Conservation (phyloP, 495 filamentous ascomycete genomes). For the Trichoderma virens region DNA sequence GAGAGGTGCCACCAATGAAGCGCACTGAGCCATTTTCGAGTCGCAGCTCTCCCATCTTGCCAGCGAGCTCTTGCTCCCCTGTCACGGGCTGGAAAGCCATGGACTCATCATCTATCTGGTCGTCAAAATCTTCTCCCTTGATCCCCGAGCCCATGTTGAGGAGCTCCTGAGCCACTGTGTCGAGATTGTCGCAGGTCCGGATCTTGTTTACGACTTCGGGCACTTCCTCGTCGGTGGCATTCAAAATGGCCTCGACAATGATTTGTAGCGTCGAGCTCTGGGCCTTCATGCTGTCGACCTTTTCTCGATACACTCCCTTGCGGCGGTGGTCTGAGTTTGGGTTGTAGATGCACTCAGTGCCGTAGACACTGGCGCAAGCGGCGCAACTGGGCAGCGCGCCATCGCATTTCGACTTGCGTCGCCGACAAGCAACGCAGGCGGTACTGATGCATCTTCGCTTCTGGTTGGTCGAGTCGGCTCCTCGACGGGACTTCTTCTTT, state of each 20-base stretch:
- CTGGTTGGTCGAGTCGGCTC: conserved; percentile 39
- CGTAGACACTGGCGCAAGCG: conserved; percentile 90
- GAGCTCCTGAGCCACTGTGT: conserved; percentile 79
- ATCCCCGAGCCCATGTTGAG: conserved; percentile 25
- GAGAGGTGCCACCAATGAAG: conserved; percentile 91
- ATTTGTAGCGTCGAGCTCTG: conserved; percentile 84
- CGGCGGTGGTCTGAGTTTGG: conserved; percentile 91
- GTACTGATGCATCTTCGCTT: conserved; percentile 91
- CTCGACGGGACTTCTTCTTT: conserved; percentile 46
- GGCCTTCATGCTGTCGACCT: conserved; percentile 82
- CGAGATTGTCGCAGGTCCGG: conserved; percentile 83
- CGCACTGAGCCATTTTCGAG: conserved; percentile 85
- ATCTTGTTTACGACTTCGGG: conserved; percentile 77
- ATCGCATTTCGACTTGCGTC: conserved; percentile 91
- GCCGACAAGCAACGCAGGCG: conserved; percentile 87
- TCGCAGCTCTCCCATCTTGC: conserved; percentile 85
- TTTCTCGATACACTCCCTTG: conserved; percentile 94
- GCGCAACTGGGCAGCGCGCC: conserved; percentile 88
- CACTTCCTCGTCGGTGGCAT: conserved; percentile 77
- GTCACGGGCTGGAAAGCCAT: conserved; percentile 42
- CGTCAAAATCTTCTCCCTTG: conserved; percentile 16
- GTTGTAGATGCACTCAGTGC: conserved; percentile 89
- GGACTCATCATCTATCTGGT: conserved; percentile 29
- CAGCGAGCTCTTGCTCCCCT: conserved; percentile 80
- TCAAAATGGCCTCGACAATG: conserved; percentile 85